Evolutionary conservation across 2,329 filamentous ascomycete species (phyloP).

Genomic region (Alternaria ethzedia): DNA sequence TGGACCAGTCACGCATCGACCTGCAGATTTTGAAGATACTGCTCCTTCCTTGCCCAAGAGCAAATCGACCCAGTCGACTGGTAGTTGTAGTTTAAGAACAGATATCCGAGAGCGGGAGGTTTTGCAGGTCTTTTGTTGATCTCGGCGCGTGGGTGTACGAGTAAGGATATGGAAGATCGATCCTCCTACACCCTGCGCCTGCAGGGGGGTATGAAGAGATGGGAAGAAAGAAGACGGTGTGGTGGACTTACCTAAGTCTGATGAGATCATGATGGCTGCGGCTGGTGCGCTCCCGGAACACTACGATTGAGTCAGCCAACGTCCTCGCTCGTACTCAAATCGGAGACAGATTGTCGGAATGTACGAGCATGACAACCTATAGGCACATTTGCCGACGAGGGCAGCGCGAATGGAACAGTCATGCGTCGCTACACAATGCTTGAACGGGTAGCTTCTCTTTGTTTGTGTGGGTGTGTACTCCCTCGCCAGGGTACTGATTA

Average conservation of each 20-base stretch:
- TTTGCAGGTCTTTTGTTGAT: not conserved
- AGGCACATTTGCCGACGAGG: not conserved
- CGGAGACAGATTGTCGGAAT: not conserved
- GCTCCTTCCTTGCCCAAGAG: constrained; percentile 1
- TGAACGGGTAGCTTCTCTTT: not conserved
- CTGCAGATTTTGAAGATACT: not conserved
- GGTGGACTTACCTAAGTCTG: not conserved
- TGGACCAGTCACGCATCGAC: not conserved
- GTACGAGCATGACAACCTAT: not conserved
- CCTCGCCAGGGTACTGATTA: not conserved
- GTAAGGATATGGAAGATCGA: not conserved
- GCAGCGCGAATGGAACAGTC: not conserved
- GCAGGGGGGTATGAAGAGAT: no score
- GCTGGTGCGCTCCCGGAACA: not conserved
- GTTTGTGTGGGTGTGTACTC: not conserved
- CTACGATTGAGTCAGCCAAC: not conserved
- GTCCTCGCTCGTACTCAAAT: accelerated
- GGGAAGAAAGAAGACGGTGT: no score
- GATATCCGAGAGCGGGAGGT: not conserved
- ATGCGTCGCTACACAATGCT: not conserved
- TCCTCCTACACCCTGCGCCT: not conserved
- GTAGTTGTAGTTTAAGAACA: not conserved
- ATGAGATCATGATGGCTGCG: not conserved
- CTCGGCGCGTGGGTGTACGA: not conserved
- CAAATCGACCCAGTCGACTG: not conserved